Base-by-base conservation (phyloP, 805 yeast genomes). In the Kazachstania taianensis region DNA sequence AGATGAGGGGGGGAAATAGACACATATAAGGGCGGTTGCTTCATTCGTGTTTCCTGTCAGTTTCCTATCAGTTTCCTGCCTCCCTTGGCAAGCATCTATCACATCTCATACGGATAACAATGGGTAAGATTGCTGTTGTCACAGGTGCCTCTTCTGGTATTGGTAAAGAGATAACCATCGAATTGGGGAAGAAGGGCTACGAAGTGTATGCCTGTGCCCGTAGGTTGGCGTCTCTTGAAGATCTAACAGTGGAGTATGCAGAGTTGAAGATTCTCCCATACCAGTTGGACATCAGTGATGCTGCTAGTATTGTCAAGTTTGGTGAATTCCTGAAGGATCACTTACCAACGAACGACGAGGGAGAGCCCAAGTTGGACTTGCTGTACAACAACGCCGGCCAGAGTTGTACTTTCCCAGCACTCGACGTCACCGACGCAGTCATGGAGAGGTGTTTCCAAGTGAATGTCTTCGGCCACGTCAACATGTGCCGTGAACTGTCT, bases 301-400 rank as follows among this genome's bases (percentile, higher is more conserved):
- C 52, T 2, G 71, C 68, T 24, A 70, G 74, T 20, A 72, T 78
- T 28, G 16, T 45, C 5, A 43, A 59, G 12, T 65, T 75, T 20
- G 69, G 66, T 37, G 48, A 65, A 13, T 57, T 59, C 18, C 62
- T 79, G n/a, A 39, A 45, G 0, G 43, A 48, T 2, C 63, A 68
- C 27, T 40, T 62, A 23, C 63, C 68, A 7, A 28, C 15, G 18
- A 20, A 34, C 28, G 25, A 19, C 7, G 28, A 24, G 5, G 30
- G 26, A 7, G 72, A 67, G 25, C 70, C 69, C 1, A 63, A 66
- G 33, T 53, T 80, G 38, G 84, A 81, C 46, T 45, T 78, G 7
- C 55, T 81, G 36, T 80, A 66, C 60, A 81, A 82, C 55, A 82
- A 81, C 53, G 94, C 94, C 1, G 87, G 87, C 13, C 78, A 72